Percentiles rank a stretch among this genome's conserved stretches.
Evolutionary conservation across 805 yeast species (phyloP).

Genomic region (Lipomyces starkeyi): DNA sequence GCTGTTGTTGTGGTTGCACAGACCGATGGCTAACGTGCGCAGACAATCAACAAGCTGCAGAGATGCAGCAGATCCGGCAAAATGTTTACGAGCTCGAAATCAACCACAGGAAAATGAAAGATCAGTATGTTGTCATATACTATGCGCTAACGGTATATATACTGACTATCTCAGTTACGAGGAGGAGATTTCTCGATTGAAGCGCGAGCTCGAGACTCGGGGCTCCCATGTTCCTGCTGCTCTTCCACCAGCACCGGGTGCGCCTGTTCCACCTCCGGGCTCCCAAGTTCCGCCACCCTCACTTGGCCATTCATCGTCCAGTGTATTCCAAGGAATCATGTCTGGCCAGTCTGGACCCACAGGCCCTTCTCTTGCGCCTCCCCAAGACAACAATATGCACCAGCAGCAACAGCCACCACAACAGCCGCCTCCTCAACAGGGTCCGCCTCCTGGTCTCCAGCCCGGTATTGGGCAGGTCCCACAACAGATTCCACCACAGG

Average conservation of each 20-base stretch:
- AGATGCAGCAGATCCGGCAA: slow-evolving; percentile 91
- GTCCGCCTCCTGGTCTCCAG: slow-evolving; percentile 14
- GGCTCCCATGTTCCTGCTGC: slow-evolving; percentile 64
- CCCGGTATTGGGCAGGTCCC: slow-evolving; percentile 29
- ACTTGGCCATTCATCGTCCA: slow-evolving; percentile 42
- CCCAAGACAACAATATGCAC: slow-evolving; percentile 40
- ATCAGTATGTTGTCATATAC: slow-evolving; percentile 52
- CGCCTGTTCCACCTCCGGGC: slow-evolving; percentile 22
- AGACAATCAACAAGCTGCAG: slow-evolving; percentile 86
- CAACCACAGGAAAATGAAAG: slow-evolving; percentile 94
- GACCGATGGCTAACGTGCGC: not conserved
- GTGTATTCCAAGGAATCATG: slow-evolving; percentile 46
- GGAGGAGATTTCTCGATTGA: slow-evolving; percentile 84
- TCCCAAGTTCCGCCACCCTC: slow-evolving; percentile 39
- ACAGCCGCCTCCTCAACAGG: slow-evolving; percentile 39
- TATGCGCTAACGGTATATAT: no score
- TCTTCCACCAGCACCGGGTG: slow-evolving; percentile 48
- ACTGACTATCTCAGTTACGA: slow-evolving; percentile 58
- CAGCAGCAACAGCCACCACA: slow-evolving; percentile 41
- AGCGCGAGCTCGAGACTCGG: slow-evolving; percentile 81
- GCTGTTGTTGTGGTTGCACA: not conserved
- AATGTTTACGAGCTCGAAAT: slow-evolving; percentile 92
- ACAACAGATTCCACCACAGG: slow-evolving; percentile 23
- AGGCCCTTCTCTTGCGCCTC: slow-evolving; percentile 40
- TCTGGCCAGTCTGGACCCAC: slow-evolving; percentile 43